Conservation (phyloP, 2,329 filamentous ascomycete genomes). For the Corynespora cassiicola region DNA sequence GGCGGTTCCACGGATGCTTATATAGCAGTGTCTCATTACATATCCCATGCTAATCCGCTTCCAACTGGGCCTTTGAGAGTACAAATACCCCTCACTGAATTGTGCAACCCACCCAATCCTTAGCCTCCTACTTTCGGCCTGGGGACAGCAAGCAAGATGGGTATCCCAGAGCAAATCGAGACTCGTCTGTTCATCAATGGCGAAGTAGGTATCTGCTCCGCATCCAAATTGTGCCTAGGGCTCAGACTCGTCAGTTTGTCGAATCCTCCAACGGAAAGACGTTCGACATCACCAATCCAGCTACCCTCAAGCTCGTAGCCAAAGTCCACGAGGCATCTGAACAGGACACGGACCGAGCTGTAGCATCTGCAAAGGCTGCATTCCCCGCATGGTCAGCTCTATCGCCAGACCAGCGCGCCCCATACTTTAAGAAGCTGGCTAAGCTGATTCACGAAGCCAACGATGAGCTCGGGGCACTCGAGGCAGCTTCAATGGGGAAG, state of each 20-base stretch:
- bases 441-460: conserved; percentile 78
- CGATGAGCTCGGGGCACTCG: conserved; percentile 80
- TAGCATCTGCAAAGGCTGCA: conserved; percentile 75
- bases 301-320: conserved; percentile 82
- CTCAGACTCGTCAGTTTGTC: conserved; percentile 29
- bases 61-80: too few relatives aligned
- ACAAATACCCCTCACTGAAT: too few relatives aligned
- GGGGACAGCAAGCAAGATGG: conserved; percentile 25
- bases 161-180: conserved; percentile 36
- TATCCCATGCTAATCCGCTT: too few relatives aligned
- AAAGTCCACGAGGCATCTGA: conserved; percentile 53
- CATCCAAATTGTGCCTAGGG: not conserved
- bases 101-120: too few relatives aligned
- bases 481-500: conserved; percentile 86
- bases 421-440: conserved; percentile 66
- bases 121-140: not conserved
- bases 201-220: conserved; percentile 23
- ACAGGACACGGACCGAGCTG: conserved; percentile 68
- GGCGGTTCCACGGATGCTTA: too few relatives aligned
- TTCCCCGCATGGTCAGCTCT: conserved; percentile 73
- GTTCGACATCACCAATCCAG: conserved; percentile 77
- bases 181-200: conserved; percentile 44
- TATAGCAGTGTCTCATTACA: too few relatives aligned
- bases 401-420: conserved; percentile 30
- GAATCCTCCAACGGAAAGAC: conserved; percentile 41